Evolutionary conservation across 352 stramenopile genomes (phyloP).

Genomic region (Globisporangium carolinianum): DNA sequence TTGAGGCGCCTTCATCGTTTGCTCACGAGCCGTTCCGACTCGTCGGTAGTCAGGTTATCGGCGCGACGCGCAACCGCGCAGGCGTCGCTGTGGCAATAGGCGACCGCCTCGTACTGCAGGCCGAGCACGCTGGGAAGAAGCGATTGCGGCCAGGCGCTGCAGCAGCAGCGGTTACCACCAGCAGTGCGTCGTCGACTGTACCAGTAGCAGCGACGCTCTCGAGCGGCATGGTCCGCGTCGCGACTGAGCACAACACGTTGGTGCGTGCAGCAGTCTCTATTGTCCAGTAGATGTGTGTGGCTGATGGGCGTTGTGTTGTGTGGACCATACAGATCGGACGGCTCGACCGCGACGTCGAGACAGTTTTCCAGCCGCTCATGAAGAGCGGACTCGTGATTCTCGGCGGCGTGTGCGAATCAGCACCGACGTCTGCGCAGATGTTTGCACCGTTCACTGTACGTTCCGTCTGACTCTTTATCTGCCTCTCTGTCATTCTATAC

Average conservation of each 20-base stretch:
- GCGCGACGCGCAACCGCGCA: constrained; percentile 39
- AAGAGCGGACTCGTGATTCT: constrained; percentile 46
- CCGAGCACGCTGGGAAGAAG: constrained; percentile 70
- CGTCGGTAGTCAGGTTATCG: constrained; percentile 38
- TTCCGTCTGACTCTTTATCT: background rate
- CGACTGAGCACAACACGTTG: constrained; percentile 30
- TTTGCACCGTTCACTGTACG: constrained; percentile 64
- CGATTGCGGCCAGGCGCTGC: constrained; percentile 23
- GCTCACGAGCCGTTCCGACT: constrained; percentile 27
- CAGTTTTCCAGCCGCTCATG: constrained; percentile 53
- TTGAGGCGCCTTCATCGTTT: constrained; percentile 22
- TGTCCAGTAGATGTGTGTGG: background rate
- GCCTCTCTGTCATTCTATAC: too few relatives aligned
- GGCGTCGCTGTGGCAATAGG: constrained; percentile 29
- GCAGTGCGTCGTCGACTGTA: background rate
- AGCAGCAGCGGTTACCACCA: background rate
- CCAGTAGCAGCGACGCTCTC: constrained; percentile 11
- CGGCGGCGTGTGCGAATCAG: constrained; percentile 34
- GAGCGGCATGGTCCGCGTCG: constrained; percentile 48
- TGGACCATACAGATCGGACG: constrained; percentile 33
- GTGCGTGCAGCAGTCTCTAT: constrained; percentile 4
- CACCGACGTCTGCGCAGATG: constrained; percentile 39
- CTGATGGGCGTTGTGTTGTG: background rate
- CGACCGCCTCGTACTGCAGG: constrained; percentile 48
- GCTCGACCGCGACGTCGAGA: constrained; percentile 54